Evolutionary conservation across 345 rosid genomes (phyloP).

Genomic region (Noccaea caerulescens): DNA sequence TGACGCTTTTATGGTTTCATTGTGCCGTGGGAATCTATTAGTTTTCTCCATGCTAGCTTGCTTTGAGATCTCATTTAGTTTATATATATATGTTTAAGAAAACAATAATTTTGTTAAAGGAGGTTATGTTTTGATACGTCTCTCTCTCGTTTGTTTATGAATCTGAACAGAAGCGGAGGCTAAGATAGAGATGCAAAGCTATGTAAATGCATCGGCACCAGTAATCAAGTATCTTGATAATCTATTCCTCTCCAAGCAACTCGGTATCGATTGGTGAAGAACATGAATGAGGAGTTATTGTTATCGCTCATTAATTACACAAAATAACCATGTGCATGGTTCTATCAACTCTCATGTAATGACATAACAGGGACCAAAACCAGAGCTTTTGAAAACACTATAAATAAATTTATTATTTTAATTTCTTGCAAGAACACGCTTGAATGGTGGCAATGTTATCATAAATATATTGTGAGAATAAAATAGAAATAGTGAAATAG

Average conservation of each 20-base stretch:
- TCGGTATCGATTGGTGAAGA: conserved; percentile 88
- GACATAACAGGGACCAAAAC: conserved; percentile 6
- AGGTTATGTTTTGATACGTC: background rate
- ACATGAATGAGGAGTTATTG: background rate
- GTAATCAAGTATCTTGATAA: conserved; percentile 69
- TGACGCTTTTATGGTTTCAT: background rate
- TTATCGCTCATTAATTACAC: conserved; percentile 9
- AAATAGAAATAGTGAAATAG: too few species aligned
- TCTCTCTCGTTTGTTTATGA: conserved; percentile 6
- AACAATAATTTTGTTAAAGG: background rate
- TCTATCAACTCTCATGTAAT: conserved; percentile 6
- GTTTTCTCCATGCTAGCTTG: background rate
- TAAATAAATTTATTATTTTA: background rate
- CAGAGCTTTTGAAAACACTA: background rate
- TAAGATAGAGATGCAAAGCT: conserved; percentile 71
- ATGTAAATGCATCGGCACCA: conserved; percentile 56
- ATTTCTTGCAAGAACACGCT: background rate
- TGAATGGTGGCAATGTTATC: background rate
- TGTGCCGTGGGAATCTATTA: background rate
- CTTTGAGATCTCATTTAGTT: conserved; percentile 12
- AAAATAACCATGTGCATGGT: conserved; percentile 1
- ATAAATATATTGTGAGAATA: too few species aligned
- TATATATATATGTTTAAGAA: too few species aligned
- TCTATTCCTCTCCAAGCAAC: conserved; percentile 65
- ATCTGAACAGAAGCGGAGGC: conserved; percentile 67